Conservation (phyloP, 1,139 yeast species). For the Arxiozyma slooffiae region DNA sequence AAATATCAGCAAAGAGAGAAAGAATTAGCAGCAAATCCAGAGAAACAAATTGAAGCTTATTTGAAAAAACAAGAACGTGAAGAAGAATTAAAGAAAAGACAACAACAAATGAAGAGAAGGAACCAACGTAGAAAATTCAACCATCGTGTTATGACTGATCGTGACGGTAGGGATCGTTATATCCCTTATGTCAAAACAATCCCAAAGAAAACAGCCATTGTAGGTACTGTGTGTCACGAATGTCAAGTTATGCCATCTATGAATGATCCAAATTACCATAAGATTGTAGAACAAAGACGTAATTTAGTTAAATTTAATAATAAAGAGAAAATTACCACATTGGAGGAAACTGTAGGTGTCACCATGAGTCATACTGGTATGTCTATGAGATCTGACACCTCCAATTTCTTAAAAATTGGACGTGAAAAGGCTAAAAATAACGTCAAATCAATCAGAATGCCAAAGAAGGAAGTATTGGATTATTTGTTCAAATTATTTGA, state of each 20-base stretch:
- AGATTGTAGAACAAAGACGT: constrained; percentile 48
- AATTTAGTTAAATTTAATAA: constrained; percentile 35
- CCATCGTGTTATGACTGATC: constrained; percentile 33
- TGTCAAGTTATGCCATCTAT: constrained; percentile 79
- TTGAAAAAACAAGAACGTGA: constrained; percentile 32
- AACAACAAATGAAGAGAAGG: constrained; percentile 28
- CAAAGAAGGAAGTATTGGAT: constrained; percentile 84
- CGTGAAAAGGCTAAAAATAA: constrained; percentile 34
- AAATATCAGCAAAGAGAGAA: constrained; percentile 50
- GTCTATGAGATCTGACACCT: constrained; percentile 56
- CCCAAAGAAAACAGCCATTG: constrained; percentile 74
- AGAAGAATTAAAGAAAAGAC: constrained; percentile 33
- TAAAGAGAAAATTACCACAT: constrained; percentile 67
- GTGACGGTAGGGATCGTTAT: constrained; percentile 40
- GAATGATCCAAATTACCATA: constrained; percentile 57
- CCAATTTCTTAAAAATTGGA: constrained; percentile 50
- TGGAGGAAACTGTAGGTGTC: constrained; percentile 81
- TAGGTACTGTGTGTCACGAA: constrained; percentile 87
- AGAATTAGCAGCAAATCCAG: constrained; percentile 33
- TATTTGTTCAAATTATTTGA: constrained; percentile 80
- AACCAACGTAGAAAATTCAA: constrained; percentile 29
- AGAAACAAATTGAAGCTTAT: constrained; percentile 36
- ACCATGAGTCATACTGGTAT: constrained; percentile 80
- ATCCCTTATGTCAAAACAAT: constrained; percentile 71
- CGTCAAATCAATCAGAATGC: constrained; percentile 86